A percentile compares a stretch with the other conserved stretches of the same genome.
phyloP scores from a whole-genome alignment of 2,329 filamentous ascomycete species.

The Cladosporium austrohemisphaericum region DNA sequence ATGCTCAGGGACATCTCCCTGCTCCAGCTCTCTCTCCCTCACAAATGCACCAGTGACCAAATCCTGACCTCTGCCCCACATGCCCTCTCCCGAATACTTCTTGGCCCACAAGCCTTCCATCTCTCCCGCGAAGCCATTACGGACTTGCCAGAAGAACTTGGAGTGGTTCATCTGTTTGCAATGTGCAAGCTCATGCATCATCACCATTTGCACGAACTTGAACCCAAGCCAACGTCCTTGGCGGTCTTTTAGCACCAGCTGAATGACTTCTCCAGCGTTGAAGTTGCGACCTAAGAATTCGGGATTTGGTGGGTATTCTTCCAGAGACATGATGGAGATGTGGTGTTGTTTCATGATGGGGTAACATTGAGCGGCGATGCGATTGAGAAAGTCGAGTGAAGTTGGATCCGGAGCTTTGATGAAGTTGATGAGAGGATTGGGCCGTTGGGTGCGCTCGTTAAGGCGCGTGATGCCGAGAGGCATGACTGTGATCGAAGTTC shows the following conservation, averaged over 20 bases:
- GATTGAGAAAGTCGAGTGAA: slow-evolving; percentile 68
- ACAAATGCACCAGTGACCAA: slow-evolving; percentile 61
- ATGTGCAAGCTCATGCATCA: slow-evolving; percentile 89
- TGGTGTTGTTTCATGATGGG: slow-evolving; percentile 53
- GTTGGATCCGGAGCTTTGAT: slow-evolving; percentile 65
- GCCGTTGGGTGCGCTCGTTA: slow-evolving; percentile 69
- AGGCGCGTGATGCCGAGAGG: slow-evolving; percentile 73
- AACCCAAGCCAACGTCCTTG: slow-evolving; percentile 70
- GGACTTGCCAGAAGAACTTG: slow-evolving; percentile 72
- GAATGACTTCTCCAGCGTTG: slow-evolving; percentile 82
- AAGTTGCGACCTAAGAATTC: slow-evolving; percentile 89
- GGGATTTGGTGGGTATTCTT: slow-evolving; percentile 75
- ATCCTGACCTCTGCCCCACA: slow-evolving; percentile 72
- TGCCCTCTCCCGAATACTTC: slow-evolving; percentile 72
- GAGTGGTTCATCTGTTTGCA: slow-evolving; percentile 92
- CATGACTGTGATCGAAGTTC: slow-evolving; percentile 48
- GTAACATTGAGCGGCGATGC: slow-evolving; percentile 74
- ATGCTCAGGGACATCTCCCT: slow-evolving; percentile 49
- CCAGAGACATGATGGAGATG: slow-evolving; percentile 54
- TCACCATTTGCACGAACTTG: slow-evolving; percentile 84
- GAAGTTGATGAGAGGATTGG: slow-evolving; percentile 76
- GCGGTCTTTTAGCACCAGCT: slow-evolving; percentile 72
- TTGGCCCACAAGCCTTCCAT: slow-evolving; percentile 68
- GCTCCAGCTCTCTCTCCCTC: slow-evolving; percentile 57
- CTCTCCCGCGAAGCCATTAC: slow-evolving; percentile 67